Base-by-base conservation (phyloP, 331 rosid species). In the Malus hybrid region DNA sequence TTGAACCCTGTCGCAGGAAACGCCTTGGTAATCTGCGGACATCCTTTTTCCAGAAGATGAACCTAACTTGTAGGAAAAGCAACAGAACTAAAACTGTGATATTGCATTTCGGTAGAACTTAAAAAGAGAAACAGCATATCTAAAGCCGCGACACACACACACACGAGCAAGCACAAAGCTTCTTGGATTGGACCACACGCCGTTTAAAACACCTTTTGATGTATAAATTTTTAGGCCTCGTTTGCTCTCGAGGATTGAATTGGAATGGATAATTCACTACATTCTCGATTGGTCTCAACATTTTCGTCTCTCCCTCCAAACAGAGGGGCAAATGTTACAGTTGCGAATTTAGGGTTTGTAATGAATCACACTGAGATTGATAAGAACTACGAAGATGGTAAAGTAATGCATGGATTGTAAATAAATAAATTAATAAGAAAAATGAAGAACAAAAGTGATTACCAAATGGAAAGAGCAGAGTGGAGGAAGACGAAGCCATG, bases 381-480 rank as follows among this genome's bases (percentile, higher is more conserved):
- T 39, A 20, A 39, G 55, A 67, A n/a, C 39, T 36, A 10, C 3
- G 52, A 66, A 9, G 46, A 66, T 10, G 27, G 29, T 9, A 34
- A 13, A 42, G 18, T 16, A 50, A 10, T 65, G 39, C 6, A 36
- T 28, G 29, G 27, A 19, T 13, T n/a, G 44, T 39, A 39, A 42
- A 42, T 3, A 42, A 42, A 33, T 33, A 33, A 6, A 33, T 33
- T 3, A 36, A 36, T 36, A 36, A 36, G 44, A 42, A 42, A 42
- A 10, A 59, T 10, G 0, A 68, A 6, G 39, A 42, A 36, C 24
- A 19, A 66, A 48, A 39, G 61, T 8, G 56, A 32, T 83, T 86
- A 90, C 97, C 90, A 7, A 90, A 82, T 75, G 89, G 92, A 77
- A 88, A 91, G 4, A 86, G 79, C 70, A 90, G 82, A 80, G 89